Base-by-base conservation (phyloP, 139 green algal species). In the Chlamydomonas applanata region DNA sequence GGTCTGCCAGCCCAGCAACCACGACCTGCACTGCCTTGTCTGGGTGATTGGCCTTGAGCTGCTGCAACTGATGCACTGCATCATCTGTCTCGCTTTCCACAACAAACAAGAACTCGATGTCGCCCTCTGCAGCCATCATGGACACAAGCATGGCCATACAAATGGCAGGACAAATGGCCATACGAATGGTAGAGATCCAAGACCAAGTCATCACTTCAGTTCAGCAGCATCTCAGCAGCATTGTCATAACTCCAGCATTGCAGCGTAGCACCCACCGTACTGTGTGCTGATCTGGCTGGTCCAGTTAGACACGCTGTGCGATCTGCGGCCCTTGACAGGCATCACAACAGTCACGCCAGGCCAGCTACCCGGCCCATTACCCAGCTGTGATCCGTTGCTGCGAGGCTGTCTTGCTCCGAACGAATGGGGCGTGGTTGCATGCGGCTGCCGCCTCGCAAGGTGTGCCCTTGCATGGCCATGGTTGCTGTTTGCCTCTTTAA, bases 101-200 rank as follows among this genome's bases (percentile, higher is more conserved):
- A 5, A 94, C 89, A 79, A 95, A 96, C 2, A 95, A 13, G 62
- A 89, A 94, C 67, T 94, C 86, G 13, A 95, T 14, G 0, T 64
- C 63, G 0, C 90, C 87, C 36, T 69, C 84, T 89, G 84, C 44
- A 62, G 25, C 4, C 2, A 14, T 27, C 20, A 67, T 61, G 27
- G 13, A n/a, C 14, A 5, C 44, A n/a, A 24, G 29, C 20, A 64
- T 40, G 44, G n/a, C 13, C 9, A 40, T 32, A 13, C 30, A 24
- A 29, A 14, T 46, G 59, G 25, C 5, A 20, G 5, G 13, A 63
- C 13, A 63, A 20, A n/a, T n/a, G n/a, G n/a, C n/a, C n/a, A n/a
- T n/a, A n/a, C n/a, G n/a, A n/a, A n/a, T n/a, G n/a, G n/a, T n/a
- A n/a, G n/a, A n/a, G n/a, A n/a, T n/a, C n/a, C n/a, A n/a, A n/a